phyloP scores from a whole-genome alignment of 257 asterid species.

The Forsythia suspensa region DNA sequence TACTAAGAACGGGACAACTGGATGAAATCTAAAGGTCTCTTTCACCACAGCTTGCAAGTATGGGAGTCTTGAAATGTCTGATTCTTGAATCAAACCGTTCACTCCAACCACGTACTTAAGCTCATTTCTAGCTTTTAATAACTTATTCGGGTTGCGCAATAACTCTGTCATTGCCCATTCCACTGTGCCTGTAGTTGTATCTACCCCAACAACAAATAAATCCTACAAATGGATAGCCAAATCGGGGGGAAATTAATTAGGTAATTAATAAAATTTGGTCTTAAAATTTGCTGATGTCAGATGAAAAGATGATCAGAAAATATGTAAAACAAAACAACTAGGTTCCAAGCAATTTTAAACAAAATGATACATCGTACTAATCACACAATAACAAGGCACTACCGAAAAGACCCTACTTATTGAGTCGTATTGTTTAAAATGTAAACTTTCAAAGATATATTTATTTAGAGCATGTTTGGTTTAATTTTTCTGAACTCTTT shows the following conservation, averaged over 20 bases:
- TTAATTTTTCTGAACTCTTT: too few species aligned
- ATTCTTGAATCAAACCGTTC: slow-evolving; percentile 24
- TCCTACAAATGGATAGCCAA: slow-evolving; percentile 7
- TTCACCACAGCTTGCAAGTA: slow-evolving; percentile 26
- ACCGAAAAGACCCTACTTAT: too few species aligned
- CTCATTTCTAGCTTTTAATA: slow-evolving; percentile 16
- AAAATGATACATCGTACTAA: too few species aligned
- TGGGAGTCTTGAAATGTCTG: slow-evolving; percentile 27
- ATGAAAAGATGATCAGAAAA: too few species aligned
- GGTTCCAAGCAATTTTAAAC: too few species aligned
- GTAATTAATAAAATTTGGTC: background rate
- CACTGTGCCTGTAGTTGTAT: slow-evolving; percentile 24
- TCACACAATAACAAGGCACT: too few species aligned
- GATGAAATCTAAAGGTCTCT: slow-evolving; percentile 32
- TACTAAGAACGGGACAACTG: background rate
- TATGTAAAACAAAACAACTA: too few species aligned
- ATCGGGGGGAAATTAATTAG: background rate
- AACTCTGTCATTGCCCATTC: slow-evolving; percentile 44
- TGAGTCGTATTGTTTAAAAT: too few species aligned
- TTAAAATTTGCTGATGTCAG: too few species aligned
- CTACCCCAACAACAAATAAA: slow-evolving; percentile 18
- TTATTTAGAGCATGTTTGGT: too few species aligned
- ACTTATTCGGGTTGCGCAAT: slow-evolving; percentile 17
- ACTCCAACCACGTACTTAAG: slow-evolving; percentile 14
- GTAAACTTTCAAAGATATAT: too few species aligned